These are phyloP conservation scores for Cercospora berteroae DNA, from an alignment of 2,329 filamentous ascomycete genomes.

Conservation along the genomic window DNA sequence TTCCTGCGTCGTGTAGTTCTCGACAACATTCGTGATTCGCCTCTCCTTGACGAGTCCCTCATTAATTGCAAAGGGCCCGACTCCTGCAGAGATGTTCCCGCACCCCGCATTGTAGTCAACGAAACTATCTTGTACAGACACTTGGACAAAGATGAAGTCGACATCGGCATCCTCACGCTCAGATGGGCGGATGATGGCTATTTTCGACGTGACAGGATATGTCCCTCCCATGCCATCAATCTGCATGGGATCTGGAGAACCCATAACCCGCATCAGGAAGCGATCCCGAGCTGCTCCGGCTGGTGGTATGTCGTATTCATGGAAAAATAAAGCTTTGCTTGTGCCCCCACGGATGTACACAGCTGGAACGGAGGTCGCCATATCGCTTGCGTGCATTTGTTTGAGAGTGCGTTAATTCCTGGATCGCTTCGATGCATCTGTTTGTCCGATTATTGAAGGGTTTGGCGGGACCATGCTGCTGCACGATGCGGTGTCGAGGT, in stretches of 20 bases:
- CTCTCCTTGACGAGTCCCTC: conserved; percentile 20
- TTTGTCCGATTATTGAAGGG: background rate
- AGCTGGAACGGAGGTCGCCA: conserved; percentile 13
- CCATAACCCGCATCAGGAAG: conserved; percentile 21
- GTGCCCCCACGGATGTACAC: conserved; percentile 20
- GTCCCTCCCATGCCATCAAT: conserved; percentile 26
- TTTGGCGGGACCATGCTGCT: background rate
- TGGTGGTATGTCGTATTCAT: conserved; percentile 23
- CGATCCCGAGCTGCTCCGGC: conserved; percentile 18
- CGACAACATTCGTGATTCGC: conserved; percentile 11
- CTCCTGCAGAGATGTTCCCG: conserved; percentile 24
- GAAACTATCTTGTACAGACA: conserved; percentile 18
- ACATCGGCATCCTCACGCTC: conserved; percentile 21
- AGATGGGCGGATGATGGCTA: conserved; percentile 23
- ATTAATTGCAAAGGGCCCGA: conserved; percentile 24
- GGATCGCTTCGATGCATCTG: background rate
- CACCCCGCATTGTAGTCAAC: conserved; percentile 24
- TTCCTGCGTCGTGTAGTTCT: conserved; percentile 21
- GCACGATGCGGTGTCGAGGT: background rate
- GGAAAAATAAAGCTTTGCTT: conserved; percentile 26
- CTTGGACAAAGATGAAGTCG: conserved; percentile 24
- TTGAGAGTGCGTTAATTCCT: background rate
- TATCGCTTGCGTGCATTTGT: background rate
- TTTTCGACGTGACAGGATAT: conserved; percentile 22
- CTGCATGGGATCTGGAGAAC: conserved; percentile 23